Evolutionary conservation across 1,284 basidiomycete species (phyloP).

Genomic region (Irpex sp.): DNA sequence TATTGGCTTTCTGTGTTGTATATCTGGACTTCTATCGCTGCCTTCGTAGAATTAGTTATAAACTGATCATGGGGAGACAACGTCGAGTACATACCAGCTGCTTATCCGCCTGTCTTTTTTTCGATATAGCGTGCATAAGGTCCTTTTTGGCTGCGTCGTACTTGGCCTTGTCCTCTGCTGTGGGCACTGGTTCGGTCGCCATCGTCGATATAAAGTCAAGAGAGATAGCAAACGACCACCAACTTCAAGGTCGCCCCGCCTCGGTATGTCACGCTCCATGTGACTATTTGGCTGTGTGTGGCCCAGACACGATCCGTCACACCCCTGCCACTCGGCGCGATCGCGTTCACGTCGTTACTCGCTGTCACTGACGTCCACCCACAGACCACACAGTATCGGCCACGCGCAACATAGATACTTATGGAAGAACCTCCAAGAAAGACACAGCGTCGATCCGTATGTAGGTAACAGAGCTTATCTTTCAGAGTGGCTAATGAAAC

Average conservation of each 20-base stretch:
- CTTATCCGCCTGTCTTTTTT: conserved; percentile 69
- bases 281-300: background rate
- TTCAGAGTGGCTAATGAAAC: background rate
- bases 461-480: background rate
- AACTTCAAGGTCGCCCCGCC: too few relatives aligned
- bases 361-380: too few relatives aligned
- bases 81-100: conserved; percentile 51
- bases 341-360: too few relatives aligned
- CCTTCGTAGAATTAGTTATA: conserved; percentile 34
- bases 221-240: background rate
- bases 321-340: too few relatives aligned
- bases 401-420: background rate
- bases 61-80: background rate
- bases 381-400: too few relatives aligned
- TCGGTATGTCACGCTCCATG: background rate
- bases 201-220: conserved; percentile 10
- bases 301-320: background rate
- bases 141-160: conserved; percentile 73
- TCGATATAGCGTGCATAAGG: conserved; percentile 62
- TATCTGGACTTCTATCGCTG: conserved; percentile 69
- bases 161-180: conserved; percentile 59
- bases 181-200: conserved; percentile 27
- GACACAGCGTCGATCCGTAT: background rate
- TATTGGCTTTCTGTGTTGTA: conserved; percentile 72
- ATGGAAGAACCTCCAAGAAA: background rate